Evolutionary conservation across 768 basidiomycete species (phyloP), one percentile per base, ranked within the genome.

Genomic region (Chiua virens): DNA sequence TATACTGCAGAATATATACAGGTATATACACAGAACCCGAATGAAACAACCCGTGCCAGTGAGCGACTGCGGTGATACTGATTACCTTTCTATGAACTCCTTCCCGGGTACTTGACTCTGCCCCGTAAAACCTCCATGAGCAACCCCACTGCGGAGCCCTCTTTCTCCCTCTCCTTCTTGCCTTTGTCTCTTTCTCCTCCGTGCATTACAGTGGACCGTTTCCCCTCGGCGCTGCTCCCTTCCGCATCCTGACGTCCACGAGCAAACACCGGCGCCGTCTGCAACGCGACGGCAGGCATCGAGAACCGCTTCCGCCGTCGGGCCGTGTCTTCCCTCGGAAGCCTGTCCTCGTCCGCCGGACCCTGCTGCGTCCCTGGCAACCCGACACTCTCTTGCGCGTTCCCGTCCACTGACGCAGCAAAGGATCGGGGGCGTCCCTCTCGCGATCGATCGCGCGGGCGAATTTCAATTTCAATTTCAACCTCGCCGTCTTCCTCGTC

Each of bases 271-370:
- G 79, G 81, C 27, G 82, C 82, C 27, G 83, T 82, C 56, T 90
- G 87, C 65, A 91, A 56, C 34, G 85, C 87, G 34, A 92, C 74
- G n/a, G 86, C 86, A 41, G 89, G 87, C 44, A 87, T 53, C 43
- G 89, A 90, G 60, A 89, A 89, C 35, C 87, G 79, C 62, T 88
- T 87, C 60, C 73, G 74, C 59, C 81, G 67, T 57, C 85, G 71
- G 39, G 77, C 78, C 0, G 86, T 87, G 54, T 87, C 79, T 62
- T 87, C 87, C 58, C 64, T 75, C 52, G 75, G 59, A 43, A 68
- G 25, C 34, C 54, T 43, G 8, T 17, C 47, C 1, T 56, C 54
- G 5, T 51, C 59, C 45, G 15, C 21, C 9, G 39, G 13, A 9
- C 3, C 42, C 5, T 28, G 50, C n/a, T 1, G 18, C 20, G 23